Conservation (phyloP, 306 rosid genomes). For the Pterocarpus santalinus region DNA sequence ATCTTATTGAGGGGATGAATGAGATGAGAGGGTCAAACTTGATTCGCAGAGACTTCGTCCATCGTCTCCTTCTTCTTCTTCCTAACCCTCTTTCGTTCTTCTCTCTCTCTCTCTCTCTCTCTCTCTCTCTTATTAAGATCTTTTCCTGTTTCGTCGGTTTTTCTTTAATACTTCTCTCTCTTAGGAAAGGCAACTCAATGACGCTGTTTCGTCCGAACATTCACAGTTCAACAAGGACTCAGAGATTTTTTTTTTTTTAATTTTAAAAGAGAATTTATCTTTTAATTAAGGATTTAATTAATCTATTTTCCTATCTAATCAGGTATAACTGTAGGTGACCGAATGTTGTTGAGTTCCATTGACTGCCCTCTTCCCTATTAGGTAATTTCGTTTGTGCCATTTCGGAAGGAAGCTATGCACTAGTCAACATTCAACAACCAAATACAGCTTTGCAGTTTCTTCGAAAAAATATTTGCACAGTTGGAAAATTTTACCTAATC, state of each 20-base stretch:
- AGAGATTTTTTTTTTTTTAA: no score
- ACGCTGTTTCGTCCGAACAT: conserved; percentile 29
- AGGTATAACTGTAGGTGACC: neutral
- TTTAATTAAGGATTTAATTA: no score
- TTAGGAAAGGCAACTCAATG: neutral
- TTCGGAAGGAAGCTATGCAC: neutral
- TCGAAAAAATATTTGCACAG: no score
- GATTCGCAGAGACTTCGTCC: conserved; percentile 48
- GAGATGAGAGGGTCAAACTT: conserved; percentile 43
- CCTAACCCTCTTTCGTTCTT: neutral
- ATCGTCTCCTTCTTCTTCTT: conserved; percentile 8
- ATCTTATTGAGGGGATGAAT: neutral
- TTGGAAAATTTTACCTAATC: no score
- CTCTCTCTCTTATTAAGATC: neutral
- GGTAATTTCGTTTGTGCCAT: conserved; percentile 19
- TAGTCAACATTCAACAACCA: conserved; percentile 31
- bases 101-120: neutral
- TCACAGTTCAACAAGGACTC: neutral
- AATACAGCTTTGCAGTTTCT: neutral
- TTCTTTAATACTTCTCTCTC: neutral
- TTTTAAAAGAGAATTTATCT: no score
- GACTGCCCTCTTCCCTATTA: neutral
- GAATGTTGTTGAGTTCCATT: conserved; percentile 17
- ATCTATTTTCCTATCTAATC: no score
- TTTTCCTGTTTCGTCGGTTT: neutral